A percentile compares a stretch with the other conserved stretches of the same genome.
Conservation (phyloP, 139 green algal species). For the Micromonas commoda region DNA sequence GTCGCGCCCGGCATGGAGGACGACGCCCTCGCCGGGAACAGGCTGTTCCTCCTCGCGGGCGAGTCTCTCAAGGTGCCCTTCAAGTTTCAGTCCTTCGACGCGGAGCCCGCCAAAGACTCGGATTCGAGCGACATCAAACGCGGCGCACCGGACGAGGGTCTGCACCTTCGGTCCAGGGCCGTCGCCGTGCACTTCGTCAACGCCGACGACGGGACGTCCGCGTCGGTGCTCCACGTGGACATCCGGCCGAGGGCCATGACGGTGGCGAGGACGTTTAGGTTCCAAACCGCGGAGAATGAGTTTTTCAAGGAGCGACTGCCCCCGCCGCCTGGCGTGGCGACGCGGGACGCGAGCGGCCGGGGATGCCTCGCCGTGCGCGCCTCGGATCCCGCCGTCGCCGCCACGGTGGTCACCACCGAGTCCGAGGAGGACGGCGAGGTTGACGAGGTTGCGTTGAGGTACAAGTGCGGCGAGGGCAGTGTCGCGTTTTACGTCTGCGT, state of each 20-base stretch:
- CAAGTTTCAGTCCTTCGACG: slow-evolving; percentile 29
- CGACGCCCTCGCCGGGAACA: not conserved
- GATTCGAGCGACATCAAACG: not conserved
- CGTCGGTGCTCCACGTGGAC: slow-evolving; percentile 47
- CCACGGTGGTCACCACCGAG: slow-evolving; percentile 15
- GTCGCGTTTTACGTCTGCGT: slow-evolving; percentile 43
- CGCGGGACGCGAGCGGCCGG: not conserved
- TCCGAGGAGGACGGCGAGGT: slow-evolving; percentile 22
- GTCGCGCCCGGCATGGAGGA: slow-evolving; percentile 7
- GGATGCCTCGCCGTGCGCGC: not conserved
- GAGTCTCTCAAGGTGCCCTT: slow-evolving; percentile 14
- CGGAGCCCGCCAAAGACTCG: no score
- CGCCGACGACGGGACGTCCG: not conserved
- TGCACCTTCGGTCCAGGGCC: not conserved
- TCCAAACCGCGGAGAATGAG: slow-evolving; percentile 44
- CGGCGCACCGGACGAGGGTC: not conserved
- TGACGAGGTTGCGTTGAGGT: slow-evolving; percentile 34
- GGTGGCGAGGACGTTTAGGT: slow-evolving; percentile 54
- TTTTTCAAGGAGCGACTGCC: slow-evolving; percentile 28
- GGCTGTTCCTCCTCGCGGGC: slow-evolving; percentile 17
- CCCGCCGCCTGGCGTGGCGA: slow-evolving; percentile 12
- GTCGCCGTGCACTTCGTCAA: not conserved
- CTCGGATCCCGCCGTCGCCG: not conserved
- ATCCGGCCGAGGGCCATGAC: slow-evolving; percentile 44
- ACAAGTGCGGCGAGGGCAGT: slow-evolving; percentile 39